Evolutionary conservation across 23 red algal species (phyloP).

Genomic region (Gracilaria vermiculophylla): DNA sequence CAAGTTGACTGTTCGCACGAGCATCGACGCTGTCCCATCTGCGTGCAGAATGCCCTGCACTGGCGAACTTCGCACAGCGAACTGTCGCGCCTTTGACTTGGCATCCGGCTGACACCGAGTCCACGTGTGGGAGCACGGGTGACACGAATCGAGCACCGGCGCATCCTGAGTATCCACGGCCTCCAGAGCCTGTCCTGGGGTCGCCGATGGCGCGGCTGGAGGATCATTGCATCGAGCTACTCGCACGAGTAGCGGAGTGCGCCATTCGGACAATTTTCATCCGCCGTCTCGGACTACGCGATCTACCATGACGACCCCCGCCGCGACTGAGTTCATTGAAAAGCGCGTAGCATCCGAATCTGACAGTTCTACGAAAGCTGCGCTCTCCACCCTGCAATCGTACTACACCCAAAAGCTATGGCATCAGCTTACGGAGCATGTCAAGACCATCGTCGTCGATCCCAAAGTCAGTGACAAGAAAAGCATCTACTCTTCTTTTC

Average conservation of each 20-base stretch:
- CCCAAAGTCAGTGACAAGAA: slow-evolving; percentile 37
- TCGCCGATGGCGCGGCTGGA: too few species aligned
- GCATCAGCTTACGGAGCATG: slow-evolving; percentile 65
- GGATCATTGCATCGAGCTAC: too few species aligned
- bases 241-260: too few species aligned
- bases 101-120: too few species aligned
- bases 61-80: too few species aligned
- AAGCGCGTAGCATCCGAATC: not conserved
- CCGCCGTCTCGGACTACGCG: not conserved
- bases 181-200: too few species aligned
- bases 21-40: too few species aligned
- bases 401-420: slow-evolving; percentile 47
- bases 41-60: too few species aligned
- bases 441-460: slow-evolving; percentile 45
- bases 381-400: slow-evolving; percentile 20
- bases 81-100: too few species aligned
- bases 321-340: slow-evolving; percentile 3
- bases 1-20: not conserved
- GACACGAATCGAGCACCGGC: too few species aligned
- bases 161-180: too few species aligned
- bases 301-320: not conserved
- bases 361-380: not conserved
- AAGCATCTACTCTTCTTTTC: slow-evolving; percentile 70
- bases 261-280: not conserved
- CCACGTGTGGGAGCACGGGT: too few species aligned